A percentile compares a stretch with the other conserved stretches of the same genome.
phyloP scores from a whole-genome alignment of 1,284 basidiomycete genomes.

The Rhodotorula glutinis region DNA sequence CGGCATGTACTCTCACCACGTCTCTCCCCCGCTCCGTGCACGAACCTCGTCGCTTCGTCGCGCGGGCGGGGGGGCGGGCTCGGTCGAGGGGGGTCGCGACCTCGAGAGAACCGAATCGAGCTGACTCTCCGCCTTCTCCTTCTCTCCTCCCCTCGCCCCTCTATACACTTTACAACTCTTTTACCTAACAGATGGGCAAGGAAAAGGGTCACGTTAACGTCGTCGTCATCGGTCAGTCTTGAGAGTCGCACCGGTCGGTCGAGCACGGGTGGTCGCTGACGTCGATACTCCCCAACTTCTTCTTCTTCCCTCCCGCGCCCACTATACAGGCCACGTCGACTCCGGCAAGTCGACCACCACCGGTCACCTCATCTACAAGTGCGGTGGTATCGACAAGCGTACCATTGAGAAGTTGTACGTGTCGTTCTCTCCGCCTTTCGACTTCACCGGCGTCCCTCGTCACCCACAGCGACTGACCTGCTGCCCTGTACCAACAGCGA shows the following conservation, averaged over 20 bases:
- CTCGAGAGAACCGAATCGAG: not conserved
- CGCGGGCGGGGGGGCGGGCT: not conserved
- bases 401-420: conserved; percentile 81
- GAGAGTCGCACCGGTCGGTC: not conserved
- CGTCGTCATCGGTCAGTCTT: conserved; percentile 56
- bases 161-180: not conserved
- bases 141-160: not conserved
- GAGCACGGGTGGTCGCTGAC: not conserved
- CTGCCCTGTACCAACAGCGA: conserved; percentile 54
- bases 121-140: not conserved
- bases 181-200: conserved; percentile 32
- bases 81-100: not conserved
- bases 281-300: not conserved
- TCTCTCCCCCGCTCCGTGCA: too few relatives aligned
- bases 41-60: too few relatives aligned
- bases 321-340: conserved; percentile 37
- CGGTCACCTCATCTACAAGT: conserved; percentile 99
- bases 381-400: conserved; percentile 99
- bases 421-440: too few relatives aligned
- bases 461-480: conserved; percentile 6
- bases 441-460: not conserved
- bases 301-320: not conserved
- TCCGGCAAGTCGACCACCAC: conserved; percentile 94
- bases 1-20: too few relatives aligned
- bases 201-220: conserved; percentile 65